phyloP scores from a whole-genome alignment of 495 filamentous ascomycete species.

The Corynascus novoguineensis region DNA sequence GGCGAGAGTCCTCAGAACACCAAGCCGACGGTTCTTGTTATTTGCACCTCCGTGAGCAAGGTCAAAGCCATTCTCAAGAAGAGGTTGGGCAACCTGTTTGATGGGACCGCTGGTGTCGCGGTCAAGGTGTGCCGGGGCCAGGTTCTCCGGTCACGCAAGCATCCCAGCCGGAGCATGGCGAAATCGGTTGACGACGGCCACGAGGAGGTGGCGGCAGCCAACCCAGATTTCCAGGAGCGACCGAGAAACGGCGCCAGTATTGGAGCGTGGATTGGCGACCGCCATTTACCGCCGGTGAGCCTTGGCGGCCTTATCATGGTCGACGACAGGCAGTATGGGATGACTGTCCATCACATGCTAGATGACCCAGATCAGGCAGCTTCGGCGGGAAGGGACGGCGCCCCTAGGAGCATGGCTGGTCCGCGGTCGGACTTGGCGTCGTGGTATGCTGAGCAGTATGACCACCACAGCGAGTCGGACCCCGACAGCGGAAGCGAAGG shows the following conservation, averaged over 20 bases:
- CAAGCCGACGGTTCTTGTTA: constrained; percentile 68
- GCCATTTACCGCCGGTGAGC: constrained; percentile 81
- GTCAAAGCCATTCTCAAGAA: constrained; percentile 66
- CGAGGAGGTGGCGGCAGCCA: constrained; percentile 43
- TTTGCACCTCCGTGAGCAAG: constrained; percentile 65
- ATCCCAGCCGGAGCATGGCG: constrained; percentile 35
- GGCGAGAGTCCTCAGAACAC: constrained; percentile 61
- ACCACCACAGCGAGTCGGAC: constrained; percentile 30
- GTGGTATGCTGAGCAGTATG: constrained; percentile 33
- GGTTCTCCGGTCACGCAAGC: constrained; percentile 60
- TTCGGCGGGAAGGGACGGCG: constrained; percentile 23
- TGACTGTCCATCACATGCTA: constrained; percentile 95
- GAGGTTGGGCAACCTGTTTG: constrained; percentile 51
- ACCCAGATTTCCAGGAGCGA: constrained; percentile 63
- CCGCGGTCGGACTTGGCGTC: constrained; percentile 23
- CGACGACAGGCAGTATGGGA: constrained; percentile 76
- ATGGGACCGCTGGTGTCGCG: constrained; percentile 52
- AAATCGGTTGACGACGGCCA: constrained; percentile 22
- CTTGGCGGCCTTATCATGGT: constrained; percentile 83
- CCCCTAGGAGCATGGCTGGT: constrained; percentile 25
- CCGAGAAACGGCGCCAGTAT: constrained; percentile 87
- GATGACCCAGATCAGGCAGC: constrained; percentile 67
- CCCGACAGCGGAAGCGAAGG: constrained; percentile 37
- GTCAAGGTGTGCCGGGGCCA: constrained; percentile 64
- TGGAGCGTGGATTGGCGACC: constrained; percentile 77